A percentile compares a stretch with the other conserved stretches of the same genome.
These are phyloP conservation scores for Wickerhamiella kurtzmanii DNA, from an alignment of 805 yeast species.

Conservation along the genomic window DNA sequence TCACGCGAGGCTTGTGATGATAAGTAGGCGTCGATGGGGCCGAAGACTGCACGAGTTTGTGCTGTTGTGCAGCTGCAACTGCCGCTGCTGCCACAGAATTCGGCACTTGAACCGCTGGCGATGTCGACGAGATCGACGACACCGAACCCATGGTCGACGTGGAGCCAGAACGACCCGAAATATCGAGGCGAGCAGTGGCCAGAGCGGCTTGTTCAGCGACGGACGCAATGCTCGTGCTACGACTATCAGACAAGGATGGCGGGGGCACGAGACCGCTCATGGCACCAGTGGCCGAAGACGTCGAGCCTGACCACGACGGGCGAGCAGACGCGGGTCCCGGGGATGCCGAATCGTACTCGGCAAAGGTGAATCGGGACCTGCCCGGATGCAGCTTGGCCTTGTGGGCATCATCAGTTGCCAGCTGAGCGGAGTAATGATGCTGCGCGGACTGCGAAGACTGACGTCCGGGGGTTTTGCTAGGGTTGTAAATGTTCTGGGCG, in stretches of 20 bases:
- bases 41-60: not conserved
- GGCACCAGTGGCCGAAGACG: not conserved
- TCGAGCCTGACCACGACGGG: not conserved
- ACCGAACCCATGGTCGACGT: not conserved
- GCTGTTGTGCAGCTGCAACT: not conserved
- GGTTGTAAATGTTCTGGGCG: not conserved
- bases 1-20: slow-evolving; percentile 1
- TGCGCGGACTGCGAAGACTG: slow-evolving; percentile 5
- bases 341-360: not conserved
- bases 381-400: not conserved
- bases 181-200: not conserved
- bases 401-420: slow-evolving; percentile 5
- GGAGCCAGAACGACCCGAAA: not conserved
- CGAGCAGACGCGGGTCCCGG: not conserved
- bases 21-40: not conserved
- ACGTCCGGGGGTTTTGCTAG: slow-evolving; percentile 2
- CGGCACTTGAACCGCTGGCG: not conserved
- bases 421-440: slow-evolving; percentile 11
- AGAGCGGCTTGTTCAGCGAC: not conserved
- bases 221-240: not conserved
- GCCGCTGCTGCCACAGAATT: not conserved
- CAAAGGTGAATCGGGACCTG: not conserved
- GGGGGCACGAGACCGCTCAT: not conserved
- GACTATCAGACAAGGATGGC: not conserved
- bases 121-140: not conserved